Percentiles rank a stretch among this genome's conserved stretches.
These are phyloP conservation scores for Rosa hybrid DNA, from an alignment of 331 rosid species.

Conservation along the genomic window DNA sequence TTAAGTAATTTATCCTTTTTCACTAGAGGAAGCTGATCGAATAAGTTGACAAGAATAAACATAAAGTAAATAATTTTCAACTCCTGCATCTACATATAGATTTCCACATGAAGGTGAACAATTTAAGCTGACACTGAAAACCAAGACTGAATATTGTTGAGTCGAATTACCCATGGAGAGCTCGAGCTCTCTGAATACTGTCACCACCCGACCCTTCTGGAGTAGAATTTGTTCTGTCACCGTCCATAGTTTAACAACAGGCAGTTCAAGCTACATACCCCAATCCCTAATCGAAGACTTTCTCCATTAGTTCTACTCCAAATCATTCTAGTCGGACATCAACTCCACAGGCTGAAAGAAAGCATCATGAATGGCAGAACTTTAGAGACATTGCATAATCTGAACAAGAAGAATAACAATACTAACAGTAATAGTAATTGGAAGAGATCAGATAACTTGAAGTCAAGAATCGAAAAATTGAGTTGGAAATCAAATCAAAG, in stretches of 20 bases:
- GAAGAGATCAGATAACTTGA: background rate
- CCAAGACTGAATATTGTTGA: background rate
- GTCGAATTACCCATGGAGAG: conserved; percentile 65
- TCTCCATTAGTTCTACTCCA: conserved; percentile 52
- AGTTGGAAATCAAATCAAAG: background rate
- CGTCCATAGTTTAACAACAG: conserved; percentile 61
- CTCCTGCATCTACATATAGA: background rate
- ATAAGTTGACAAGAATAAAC: conserved; percentile 12
- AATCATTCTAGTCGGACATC: conserved; percentile 60
- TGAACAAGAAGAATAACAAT: background rate
- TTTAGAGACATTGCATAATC: background rate
- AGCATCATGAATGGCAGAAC: background rate
- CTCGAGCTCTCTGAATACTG: conserved; percentile 54
- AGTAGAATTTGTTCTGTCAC: conserved; percentile 49
- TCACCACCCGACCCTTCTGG: conserved; percentile 43
- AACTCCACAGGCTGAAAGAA: conserved; percentile 25
- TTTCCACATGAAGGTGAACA: background rate
- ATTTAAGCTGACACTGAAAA: conserved; percentile 1
- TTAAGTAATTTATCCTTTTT: background rate
- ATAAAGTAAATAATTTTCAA: background rate
- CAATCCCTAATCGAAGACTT: conserved; percentile 47
- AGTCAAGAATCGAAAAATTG: background rate
- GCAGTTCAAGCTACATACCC: conserved; percentile 42
- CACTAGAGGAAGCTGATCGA: background rate
- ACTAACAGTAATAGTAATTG: no score